A percentile compares a stretch with the other conserved stretches of the same genome.
Evolutionary conservation across 2,329 filamentous ascomycete genomes (phyloP).

Genomic region (Fusarium sp.): DNA sequence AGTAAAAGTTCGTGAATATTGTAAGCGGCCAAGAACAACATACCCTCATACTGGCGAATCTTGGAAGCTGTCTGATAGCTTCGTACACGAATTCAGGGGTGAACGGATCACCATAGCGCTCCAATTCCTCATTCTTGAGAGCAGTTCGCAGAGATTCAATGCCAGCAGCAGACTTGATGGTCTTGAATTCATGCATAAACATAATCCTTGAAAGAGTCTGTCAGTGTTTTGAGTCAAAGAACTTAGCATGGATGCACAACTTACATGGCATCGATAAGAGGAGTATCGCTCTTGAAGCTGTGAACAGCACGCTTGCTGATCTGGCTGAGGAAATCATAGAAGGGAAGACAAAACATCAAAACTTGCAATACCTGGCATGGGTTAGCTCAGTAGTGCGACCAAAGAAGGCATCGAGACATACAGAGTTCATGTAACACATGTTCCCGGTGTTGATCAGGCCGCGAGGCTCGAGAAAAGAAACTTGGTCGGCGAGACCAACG

Average conservation of each 20-base stretch:
- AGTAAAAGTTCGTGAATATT: not conserved
- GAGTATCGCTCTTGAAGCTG: conserved; percentile 95
- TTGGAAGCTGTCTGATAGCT: conserved; percentile 83
- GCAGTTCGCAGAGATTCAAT: conserved; percentile 76
- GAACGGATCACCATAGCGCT: conserved; percentile 90
- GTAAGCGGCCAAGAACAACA: conserved; percentile 44
- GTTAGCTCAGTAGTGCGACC: conserved; percentile 46
- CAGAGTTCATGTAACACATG: conserved; percentile 99
- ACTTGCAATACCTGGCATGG: conserved; percentile 84
- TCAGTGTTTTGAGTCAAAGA: not conserved
- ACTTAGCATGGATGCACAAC: conserved; percentile 46
- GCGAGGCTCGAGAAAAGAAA: conserved; percentile 88
- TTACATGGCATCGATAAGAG: conserved; percentile 92
- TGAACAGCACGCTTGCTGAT: conserved; percentile 84
- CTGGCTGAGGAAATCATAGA: conserved; percentile 92
- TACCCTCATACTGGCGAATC: conserved; percentile 93
- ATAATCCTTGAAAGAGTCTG: conserved; percentile 72
- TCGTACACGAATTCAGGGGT: conserved; percentile 96
- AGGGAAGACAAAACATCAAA: conserved; percentile 90
- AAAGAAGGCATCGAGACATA: conserved; percentile 57
- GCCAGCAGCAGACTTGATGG: conserved; percentile 81
- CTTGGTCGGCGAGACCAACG: conserved; percentile 70
- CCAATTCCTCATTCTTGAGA: conserved; percentile 84
- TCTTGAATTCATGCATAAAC: conserved; percentile 92
- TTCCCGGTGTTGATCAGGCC: conserved; percentile 97